A percentile compares a stretch with the other conserved stretches of the same genome.
Evolutionary conservation across 2,329 filamentous ascomycete species (phyloP).

Genomic region (Aureobasidium pullulans): DNA sequence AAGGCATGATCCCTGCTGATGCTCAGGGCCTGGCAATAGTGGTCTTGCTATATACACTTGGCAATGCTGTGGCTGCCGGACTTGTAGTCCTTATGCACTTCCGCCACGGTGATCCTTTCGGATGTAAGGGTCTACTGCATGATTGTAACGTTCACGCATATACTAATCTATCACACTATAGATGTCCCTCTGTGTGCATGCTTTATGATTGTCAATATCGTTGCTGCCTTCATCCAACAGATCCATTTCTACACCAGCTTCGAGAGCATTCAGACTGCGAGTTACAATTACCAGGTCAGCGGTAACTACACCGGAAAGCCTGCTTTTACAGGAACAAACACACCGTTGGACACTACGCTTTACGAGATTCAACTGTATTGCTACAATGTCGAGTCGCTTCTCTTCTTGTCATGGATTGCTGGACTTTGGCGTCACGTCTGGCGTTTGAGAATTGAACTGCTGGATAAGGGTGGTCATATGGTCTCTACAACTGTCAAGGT

Average conservation of each 20-base stretch:
- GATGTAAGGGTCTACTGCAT: not conserved
- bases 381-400: slow-evolving; percentile 9
- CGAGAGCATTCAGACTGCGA: not conserved
- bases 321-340: slow-evolving; percentile 1
- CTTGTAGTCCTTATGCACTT: not conserved
- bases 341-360: not conserved
- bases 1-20: slow-evolving; percentile 5
- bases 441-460: not conserved
- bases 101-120: slow-evolving; percentile 2
- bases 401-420: slow-evolving; percentile 6
- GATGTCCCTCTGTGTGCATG: not conserved
- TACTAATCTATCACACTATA: not conserved
- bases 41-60: not conserved
- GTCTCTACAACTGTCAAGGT: not conserved
- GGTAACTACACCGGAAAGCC: slow-evolving; percentile 1
- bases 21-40: slow-evolving; percentile 2
- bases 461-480: not conserved
- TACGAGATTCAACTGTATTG: slow-evolving; percentile 9
- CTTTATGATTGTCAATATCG: slow-evolving; percentile 4
- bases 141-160: not conserved
- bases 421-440: slow-evolving; percentile 10
- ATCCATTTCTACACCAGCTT: slow-evolving; percentile 9
- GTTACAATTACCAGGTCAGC: not conserved
- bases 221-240: slow-evolving; percentile 4
- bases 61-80: slow-evolving; percentile 1